These are phyloP conservation scores for Tetrahymena elliotti DNA, from an alignment of 73 alveolate species.

Conservation along the genomic window DNA sequence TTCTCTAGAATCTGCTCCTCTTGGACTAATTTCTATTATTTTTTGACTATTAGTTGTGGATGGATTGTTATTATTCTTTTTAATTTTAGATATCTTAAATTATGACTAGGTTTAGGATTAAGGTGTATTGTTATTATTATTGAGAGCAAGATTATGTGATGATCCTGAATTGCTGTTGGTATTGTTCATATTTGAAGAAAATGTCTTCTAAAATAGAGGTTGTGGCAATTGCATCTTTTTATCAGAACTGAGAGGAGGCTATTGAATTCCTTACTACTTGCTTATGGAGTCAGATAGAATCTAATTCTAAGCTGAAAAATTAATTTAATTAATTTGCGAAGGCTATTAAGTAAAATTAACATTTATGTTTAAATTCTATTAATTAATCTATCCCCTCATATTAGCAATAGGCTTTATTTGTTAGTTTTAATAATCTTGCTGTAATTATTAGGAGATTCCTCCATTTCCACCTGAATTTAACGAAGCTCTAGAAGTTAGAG, in stretches of 20 bases:
- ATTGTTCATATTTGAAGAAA: background rate
- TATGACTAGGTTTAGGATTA: background rate
- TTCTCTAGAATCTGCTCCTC: background rate
- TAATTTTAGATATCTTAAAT: background rate
- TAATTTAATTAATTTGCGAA: background rate
- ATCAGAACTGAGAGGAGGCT: background rate
- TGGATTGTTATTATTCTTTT: background rate
- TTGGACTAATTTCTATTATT: background rate
- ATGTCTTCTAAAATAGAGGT: background rate
- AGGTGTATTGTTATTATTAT: background rate
- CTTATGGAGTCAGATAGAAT: background rate
- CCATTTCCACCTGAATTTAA: background rate
- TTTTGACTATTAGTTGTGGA: background rate
- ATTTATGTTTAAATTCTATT: background rate
- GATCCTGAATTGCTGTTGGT: background rate
- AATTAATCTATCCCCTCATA: background rate
- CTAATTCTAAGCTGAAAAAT: background rate
- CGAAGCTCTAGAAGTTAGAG: background rate
- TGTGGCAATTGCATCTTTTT: background rate
- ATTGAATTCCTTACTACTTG: background rate
- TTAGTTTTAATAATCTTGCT: background rate
- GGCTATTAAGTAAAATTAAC: background rate
- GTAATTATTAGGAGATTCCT: background rate
- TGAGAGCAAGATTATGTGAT: background rate
- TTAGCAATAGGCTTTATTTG: background rate